These are phyloP conservation scores for Psilocybe mexicana DNA, from an alignment of 1,284 basidiomycete species.

Conservation along the genomic window DNA sequence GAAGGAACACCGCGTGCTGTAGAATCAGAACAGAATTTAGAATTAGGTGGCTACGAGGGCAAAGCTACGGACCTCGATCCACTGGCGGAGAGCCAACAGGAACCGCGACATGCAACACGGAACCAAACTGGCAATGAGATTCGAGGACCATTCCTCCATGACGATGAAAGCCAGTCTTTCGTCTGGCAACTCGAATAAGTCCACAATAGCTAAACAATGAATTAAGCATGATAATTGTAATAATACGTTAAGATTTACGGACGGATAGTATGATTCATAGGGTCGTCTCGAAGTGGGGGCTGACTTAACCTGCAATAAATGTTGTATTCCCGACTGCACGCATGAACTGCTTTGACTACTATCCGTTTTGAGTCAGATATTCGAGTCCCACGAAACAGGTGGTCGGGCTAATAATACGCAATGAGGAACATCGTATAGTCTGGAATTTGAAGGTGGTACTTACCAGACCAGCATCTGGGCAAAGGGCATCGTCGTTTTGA, in stretches of 20 bases:
- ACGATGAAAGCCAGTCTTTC: slow-evolving; percentile 65
- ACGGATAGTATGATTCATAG: slow-evolving; percentile 78
- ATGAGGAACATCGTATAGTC: slow-evolving; percentile 5
- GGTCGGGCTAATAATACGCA: slow-evolving; percentile 52
- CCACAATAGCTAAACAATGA: slow-evolving; percentile 55
- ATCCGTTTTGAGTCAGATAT: slow-evolving; percentile 51
- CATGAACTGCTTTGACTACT: slow-evolving; percentile 67
- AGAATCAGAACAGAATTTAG: background rate
- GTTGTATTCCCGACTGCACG: slow-evolving; percentile 60
- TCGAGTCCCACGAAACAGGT: slow-evolving; percentile 66
- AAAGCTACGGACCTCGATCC: slow-evolving; percentile 53
- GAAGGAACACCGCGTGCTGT: slow-evolving; percentile 71
- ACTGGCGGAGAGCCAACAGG: slow-evolving; percentile 59
- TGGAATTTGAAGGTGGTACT: slow-evolving; percentile 27
- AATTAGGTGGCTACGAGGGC: background rate
- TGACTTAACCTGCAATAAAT: slow-evolving; percentile 56
- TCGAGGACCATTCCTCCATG: slow-evolving; percentile 77
- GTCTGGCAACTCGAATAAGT: slow-evolving; percentile 54
- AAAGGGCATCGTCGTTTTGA: slow-evolving; percentile 57
- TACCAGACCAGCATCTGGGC: slow-evolving; percentile 69
- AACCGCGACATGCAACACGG: slow-evolving; percentile 56
- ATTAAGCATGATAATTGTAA: background rate
- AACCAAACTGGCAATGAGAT: slow-evolving; percentile 49
- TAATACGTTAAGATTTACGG: slow-evolving; percentile 30
- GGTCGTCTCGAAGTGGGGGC: slow-evolving; percentile 50